Evolutionary conservation across 257 asterid species (phyloP).

Genomic region (Penstemon barbatus): DNA sequence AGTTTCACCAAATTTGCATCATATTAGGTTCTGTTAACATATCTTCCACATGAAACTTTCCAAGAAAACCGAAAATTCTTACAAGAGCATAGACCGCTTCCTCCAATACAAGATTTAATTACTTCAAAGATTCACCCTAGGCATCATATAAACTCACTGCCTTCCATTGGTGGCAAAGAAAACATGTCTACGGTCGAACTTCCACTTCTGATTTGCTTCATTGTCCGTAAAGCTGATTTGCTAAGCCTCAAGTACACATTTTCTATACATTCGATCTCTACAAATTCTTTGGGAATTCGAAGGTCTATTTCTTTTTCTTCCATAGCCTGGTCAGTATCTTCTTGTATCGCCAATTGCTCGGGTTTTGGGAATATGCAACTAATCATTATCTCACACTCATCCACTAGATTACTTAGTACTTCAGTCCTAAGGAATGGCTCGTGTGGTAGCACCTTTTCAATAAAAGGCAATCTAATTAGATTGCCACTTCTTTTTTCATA

Average conservation of each 20-base stretch:
- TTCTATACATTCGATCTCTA: slow-evolving; percentile 57
- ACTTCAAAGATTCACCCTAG: slow-evolving; percentile 41
- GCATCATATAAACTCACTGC: background rate
- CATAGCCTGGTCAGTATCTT: slow-evolving; percentile 28
- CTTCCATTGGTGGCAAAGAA: slow-evolving; percentile 69
- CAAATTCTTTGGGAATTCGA: slow-evolving; percentile 55
- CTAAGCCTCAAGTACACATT: slow-evolving; percentile 61
- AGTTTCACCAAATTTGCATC: no score
- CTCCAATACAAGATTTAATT: slow-evolving; percentile 28
- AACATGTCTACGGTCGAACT: slow-evolving; percentile 66
- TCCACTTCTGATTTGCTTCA: slow-evolving; percentile 63
- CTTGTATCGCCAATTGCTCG: slow-evolving; percentile 43
- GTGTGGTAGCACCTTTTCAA: slow-evolving; percentile 57
- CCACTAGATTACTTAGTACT: slow-evolving; percentile 52
- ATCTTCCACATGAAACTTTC: background rate
- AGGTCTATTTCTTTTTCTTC: slow-evolving; percentile 26
- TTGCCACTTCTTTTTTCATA: slow-evolving; percentile 73
- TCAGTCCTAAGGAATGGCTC: slow-evolving; percentile 68
- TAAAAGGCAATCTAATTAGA: slow-evolving; percentile 61
- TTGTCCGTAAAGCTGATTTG: slow-evolving; percentile 54
- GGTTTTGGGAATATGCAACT: slow-evolving; percentile 48
- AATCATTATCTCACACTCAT: slow-evolving; percentile 67
- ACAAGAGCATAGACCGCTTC: slow-evolving; percentile 34
- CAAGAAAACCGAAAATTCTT: background rate
- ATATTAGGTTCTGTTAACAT: no score